These are phyloP conservation scores for Ensete glaucum DNA, from an alignment of 176 grass and related monocot species.

Conservation along the genomic window DNA sequence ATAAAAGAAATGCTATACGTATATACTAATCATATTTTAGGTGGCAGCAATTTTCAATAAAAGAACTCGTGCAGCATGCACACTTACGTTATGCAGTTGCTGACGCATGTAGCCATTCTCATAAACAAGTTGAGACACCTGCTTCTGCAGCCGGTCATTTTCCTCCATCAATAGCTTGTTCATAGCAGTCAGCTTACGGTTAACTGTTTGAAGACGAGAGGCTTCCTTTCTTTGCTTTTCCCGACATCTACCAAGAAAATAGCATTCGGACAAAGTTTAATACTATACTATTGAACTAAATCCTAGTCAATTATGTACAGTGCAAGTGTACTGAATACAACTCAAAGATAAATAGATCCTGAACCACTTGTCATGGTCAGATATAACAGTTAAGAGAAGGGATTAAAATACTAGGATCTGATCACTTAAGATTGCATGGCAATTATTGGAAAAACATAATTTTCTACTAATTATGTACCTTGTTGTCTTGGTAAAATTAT, in stretches of 20 bases:
- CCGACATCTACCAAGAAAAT: slow-evolving; percentile 46
- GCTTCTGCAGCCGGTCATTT: slow-evolving; percentile 95
- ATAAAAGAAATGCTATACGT: too few species aligned
- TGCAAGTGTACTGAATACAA: too few species aligned
- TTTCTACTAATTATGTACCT: too few species aligned
- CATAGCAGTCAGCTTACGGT: slow-evolving; percentile 79
- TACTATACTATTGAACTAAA: too few species aligned
- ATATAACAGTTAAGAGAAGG: too few species aligned
- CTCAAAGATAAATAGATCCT: too few species aligned
- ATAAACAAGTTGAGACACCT: slow-evolving; percentile 77
- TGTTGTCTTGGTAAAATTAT: too few species aligned
- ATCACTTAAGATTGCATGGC: not conserved
- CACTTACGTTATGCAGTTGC: slow-evolving; percentile 59
- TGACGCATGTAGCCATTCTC: slow-evolving; percentile 62
- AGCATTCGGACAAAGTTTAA: too few species aligned
- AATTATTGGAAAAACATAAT: not conserved
- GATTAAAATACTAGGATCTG: not conserved
- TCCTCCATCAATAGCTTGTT: slow-evolving; percentile 99
- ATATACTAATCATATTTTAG: not conserved
- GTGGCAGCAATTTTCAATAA: not conserved
- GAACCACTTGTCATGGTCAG: too few species aligned
- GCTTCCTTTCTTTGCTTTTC: slow-evolving; percentile 98
- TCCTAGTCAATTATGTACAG: too few species aligned
- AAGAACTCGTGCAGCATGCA: not conserved
- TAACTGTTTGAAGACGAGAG: slow-evolving; percentile 83